Conservation (phyloP, 192 early-diverging fungal genomes). For the Gorgonomyces haynaldii region DNA sequence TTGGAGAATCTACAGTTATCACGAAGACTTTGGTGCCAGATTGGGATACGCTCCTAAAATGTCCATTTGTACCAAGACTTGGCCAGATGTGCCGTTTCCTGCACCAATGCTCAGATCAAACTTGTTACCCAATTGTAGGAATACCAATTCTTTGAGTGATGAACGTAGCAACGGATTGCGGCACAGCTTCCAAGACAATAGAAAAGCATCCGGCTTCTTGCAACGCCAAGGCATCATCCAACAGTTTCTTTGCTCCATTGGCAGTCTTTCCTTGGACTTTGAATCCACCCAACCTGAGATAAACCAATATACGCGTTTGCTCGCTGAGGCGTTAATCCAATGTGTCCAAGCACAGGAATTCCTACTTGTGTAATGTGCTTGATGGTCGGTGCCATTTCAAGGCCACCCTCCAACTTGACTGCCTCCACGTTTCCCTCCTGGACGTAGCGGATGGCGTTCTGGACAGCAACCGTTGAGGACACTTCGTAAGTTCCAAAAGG, state of each 20-base stretch:
- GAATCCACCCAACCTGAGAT: constrained; percentile 88
- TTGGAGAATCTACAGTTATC: constrained; percentile 66
- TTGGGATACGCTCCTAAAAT: constrained; percentile 86
- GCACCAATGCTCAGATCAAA: too few relatives aligned
- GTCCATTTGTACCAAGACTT: constrained; percentile 88
- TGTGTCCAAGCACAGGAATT: constrained; percentile 88
- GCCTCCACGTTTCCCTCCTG: constrained; percentile 87
- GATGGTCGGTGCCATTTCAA: constrained; percentile 69
- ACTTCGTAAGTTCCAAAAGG: constrained; percentile 83
- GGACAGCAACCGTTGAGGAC: constrained; percentile 60
- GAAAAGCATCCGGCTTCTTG: constrained; percentile 86
- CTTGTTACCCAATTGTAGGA: constrained; percentile 98
- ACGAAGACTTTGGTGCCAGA: constrained; percentile 67
- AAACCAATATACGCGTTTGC: too few relatives aligned
- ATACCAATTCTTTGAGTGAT: constrained; percentile 67
- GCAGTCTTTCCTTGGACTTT: constrained; percentile 84
- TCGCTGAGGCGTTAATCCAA: constrained; percentile 92
- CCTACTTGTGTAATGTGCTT: constrained; percentile 70
- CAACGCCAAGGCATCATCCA: constrained; percentile 80
- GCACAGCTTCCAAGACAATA: constrained; percentile 86
- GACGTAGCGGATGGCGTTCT: constrained; percentile 65
- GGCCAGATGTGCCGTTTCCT: constrained; percentile 74
- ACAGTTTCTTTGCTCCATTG: constrained; percentile 56
- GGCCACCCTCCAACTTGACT: constrained; percentile 93
- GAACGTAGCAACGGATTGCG: constrained; percentile 73